Base-by-base conservation (phyloP, 148 eudicot genomes). In the Amaranthus cruentus region DNA sequence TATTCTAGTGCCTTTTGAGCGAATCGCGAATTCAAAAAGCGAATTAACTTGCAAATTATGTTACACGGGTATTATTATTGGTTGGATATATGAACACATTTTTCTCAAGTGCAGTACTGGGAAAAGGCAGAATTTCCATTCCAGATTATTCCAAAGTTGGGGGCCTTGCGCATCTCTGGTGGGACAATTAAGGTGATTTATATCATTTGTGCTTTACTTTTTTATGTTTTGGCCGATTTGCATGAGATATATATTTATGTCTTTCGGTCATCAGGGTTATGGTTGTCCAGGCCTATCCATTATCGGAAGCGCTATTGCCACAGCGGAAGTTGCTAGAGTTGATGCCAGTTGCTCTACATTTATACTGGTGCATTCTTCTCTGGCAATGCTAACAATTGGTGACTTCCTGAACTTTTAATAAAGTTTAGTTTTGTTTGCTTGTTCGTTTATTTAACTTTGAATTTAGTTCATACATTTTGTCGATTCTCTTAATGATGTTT, bases 301-400 rank as follows among this genome's bases (percentile, higher is more conserved):
- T 11, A 88, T 87, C 77, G 96, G 83, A 68, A 88, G 72, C 85
- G 98, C 98, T 76, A 51, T 94, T 77, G 88, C 89, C 72, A 59
- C 78, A 3, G 98, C 97, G 38, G 98, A 94, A 83, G 51, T 88
- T 77, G 90, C 97, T 18, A 88, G 98, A 77, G 98, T 94, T 81
- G 98, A 94, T 86, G 97, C 97, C 46, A 94, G 98, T 79, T 94
- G 98, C 81, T 91, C 98, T 13, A 94, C 98, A 48, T 94, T 94
- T 75, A 80, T 94, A 78, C 74, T 94, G 84, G 98, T 94, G 78
- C 98, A 94, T 78, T 94, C 98, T 77, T 94, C 97, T 68, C 83
- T 92, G 86, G 97, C 86, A 69, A 94, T 94, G 98, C 93, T 88
- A 59, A 94, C 98, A 21, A 91, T 94, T 76, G 95, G 98, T 94